A percentile compares a stretch with the other conserved stretches of the same genome.
These are phyloP conservation scores for Tylopilus sp. DNA, from an alignment of 1,284 basidiomycete species.

Conservation along the genomic window DNA sequence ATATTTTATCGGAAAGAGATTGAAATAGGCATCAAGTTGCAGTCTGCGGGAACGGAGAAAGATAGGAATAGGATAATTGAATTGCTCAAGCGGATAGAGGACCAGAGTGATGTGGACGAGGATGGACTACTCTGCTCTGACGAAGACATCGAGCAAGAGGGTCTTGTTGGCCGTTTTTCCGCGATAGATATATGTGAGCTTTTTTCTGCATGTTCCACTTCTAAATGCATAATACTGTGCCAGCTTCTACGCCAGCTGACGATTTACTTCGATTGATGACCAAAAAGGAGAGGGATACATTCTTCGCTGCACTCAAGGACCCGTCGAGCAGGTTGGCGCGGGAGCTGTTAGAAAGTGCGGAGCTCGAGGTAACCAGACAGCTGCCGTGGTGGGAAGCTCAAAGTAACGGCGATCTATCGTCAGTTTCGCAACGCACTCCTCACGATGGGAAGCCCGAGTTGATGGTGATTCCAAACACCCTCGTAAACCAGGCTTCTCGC, in stretches of 20 bases:
- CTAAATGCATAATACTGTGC: constrained; percentile 11
- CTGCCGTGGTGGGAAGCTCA: constrained; percentile 70
- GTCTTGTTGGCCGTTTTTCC: constrained; percentile 60
- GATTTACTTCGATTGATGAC: constrained; percentile 71
- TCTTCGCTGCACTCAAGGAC: constrained; percentile 62
- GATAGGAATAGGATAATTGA: constrained; percentile 71
- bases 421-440: constrained; percentile 17
- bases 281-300: constrained; percentile 62
- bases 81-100: constrained; percentile 72
- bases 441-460: constrained; percentile 53
- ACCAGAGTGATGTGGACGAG: constrained; percentile 55
- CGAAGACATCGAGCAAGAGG: constrained; percentile 52
- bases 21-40: constrained; percentile 61
- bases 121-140: constrained; percentile 45
- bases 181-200: constrained; percentile 67
- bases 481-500: constrained; percentile 51
- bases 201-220: constrained; percentile 22
- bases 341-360: constrained; percentile 64
- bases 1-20: constrained; percentile 76
- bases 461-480: constrained; percentile 56
- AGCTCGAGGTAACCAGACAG: constrained; percentile 54
- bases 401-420: background rate
- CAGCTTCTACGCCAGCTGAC: constrained; percentile 62
- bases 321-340: constrained; percentile 63
- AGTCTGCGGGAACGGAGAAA: constrained; percentile 58